Percentiles rank a stretch among this genome's conserved stretches.
Evolutionary conservation across 2,329 filamentous ascomycete species (phyloP).

Genomic region (Akanthomyces lecanii): DNA sequence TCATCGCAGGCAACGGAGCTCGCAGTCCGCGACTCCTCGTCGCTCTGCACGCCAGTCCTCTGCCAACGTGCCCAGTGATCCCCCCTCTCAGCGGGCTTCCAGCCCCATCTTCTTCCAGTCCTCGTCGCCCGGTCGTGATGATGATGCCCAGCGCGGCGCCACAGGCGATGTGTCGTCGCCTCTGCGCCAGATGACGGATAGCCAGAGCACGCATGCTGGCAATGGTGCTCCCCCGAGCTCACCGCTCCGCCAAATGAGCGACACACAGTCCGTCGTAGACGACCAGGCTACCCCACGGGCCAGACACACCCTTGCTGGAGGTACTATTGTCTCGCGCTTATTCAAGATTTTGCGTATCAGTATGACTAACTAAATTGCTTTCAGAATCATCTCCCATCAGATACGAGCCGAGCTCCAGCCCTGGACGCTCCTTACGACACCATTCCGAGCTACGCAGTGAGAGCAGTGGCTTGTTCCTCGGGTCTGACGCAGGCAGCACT

Average conservation of each 20-base stretch:
- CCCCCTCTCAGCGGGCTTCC: constrained; percentile 56
- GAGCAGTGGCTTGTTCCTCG: constrained; percentile 81
- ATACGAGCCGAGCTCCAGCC: constrained; percentile 87
- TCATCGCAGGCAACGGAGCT: constrained; percentile 47
- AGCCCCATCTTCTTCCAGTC: constrained; percentile 77
- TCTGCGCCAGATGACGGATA: constrained; percentile 53
- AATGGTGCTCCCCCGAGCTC: constrained; percentile 48
- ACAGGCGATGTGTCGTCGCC: constrained; percentile 47
- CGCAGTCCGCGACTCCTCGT: constrained; percentile 45
- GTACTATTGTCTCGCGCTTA: constrained; percentile 39
- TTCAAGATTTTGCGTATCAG: neutral
- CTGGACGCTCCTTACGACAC: constrained; percentile 58
- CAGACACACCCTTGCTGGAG: constrained; percentile 56
- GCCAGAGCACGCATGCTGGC: constrained; percentile 44
- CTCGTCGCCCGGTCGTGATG: constrained; percentile 36
- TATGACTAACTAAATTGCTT: constrained; percentile 15
- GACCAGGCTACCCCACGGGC: constrained; percentile 67
- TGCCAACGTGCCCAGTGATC: constrained; percentile 43
- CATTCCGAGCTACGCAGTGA: constrained; percentile 75
- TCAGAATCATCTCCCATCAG: constrained; percentile 87
- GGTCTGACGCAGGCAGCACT: constrained; percentile 56
- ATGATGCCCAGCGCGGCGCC: constrained; percentile 28
- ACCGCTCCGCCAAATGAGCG: constrained; percentile 55
- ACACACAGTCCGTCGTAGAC: constrained; percentile 48
- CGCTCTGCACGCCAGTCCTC: constrained; percentile 38